Conservation (phyloP, 768 basidiomycete genomes). For the Amanita subjunquillea region DNA sequence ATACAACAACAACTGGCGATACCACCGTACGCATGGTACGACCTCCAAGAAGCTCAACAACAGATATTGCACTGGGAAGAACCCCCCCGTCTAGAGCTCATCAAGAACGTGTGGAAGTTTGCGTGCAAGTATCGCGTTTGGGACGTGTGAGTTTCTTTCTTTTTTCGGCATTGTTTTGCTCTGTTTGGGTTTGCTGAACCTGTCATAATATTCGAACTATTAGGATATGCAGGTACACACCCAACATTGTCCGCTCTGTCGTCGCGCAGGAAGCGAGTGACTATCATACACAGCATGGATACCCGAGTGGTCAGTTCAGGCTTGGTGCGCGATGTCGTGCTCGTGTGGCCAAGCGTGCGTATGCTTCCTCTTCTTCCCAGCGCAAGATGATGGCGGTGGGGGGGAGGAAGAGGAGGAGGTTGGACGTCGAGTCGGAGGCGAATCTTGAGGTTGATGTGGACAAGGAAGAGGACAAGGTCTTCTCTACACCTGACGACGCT, state of each 20-base stretch:
- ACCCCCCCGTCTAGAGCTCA: conserved; percentile 10
- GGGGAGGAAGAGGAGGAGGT: not conserved
- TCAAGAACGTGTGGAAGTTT: conserved; percentile 15
- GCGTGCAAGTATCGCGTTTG: conserved; percentile 17
- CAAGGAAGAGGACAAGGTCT: not conserved
- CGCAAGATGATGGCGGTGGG: too few relatives aligned
- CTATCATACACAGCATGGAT: conserved; percentile 12
- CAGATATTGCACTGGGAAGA: conserved; percentile 10
- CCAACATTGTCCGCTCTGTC: conserved; percentile 15
- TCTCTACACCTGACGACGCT: not conserved
- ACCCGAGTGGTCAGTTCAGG: conserved; percentile 10
- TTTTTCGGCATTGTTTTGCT: too few relatives aligned
- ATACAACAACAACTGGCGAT: not conserved
- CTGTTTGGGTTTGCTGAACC: too few relatives aligned
- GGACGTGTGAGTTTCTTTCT: conserved; percentile 14
- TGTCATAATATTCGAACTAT: too few relatives aligned
- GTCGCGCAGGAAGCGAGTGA: conserved; percentile 16
- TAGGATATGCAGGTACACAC: conserved; percentile 11
- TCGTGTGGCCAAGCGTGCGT: not conserved
- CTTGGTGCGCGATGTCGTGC: not conserved
- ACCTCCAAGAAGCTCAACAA: conserved; percentile 9
- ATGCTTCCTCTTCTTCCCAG: too few relatives aligned
- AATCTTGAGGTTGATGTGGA: not conserved
- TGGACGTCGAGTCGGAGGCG: not conserved
- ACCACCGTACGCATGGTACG: conserved; percentile 5